These are phyloP conservation scores for Tuber borchii DNA, from an alignment of 495 filamentous ascomycete species.

Conservation along the genomic window DNA sequence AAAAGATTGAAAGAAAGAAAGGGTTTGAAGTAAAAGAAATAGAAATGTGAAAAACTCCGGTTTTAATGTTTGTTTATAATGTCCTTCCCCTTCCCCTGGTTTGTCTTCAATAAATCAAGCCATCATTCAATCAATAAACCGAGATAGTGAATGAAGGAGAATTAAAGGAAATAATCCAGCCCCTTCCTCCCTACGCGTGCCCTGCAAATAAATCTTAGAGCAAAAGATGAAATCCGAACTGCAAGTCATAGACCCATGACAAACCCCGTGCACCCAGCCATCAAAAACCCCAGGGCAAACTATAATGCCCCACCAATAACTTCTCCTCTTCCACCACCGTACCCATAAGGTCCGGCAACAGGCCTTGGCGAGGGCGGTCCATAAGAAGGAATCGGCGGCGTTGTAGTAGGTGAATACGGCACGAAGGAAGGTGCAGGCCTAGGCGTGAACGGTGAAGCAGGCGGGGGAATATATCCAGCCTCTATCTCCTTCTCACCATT, in stretches of 20 bases:
- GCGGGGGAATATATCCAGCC: not conserved
- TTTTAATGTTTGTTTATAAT: conserved; percentile 5
- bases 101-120: not conserved
- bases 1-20: not conserved
- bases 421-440: not conserved
- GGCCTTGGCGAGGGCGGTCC: not conserved
- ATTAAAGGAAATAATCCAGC: not conserved
- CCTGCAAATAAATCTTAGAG: not conserved
- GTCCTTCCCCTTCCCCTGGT: not conserved
- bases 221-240: not conserved
- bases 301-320: not conserved
- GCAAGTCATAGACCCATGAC: conserved; percentile 5
- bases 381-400: not conserved
- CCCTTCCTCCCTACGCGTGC: not conserved
- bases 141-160: not conserved
- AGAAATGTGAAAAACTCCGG: not conserved
- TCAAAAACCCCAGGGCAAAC: not conserved
- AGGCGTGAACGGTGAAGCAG: not conserved
- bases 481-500: not conserved
- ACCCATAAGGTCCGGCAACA: not conserved
- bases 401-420: not conserved
- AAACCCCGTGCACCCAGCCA: not conserved
- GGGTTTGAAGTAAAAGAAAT: not conserved
- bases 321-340: not conserved
- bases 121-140: not conserved